These are phyloP conservation scores for Monosporascus sp. DNA, from an alignment of 2,329 filamentous ascomycete genomes.

Conservation along the genomic window DNA sequence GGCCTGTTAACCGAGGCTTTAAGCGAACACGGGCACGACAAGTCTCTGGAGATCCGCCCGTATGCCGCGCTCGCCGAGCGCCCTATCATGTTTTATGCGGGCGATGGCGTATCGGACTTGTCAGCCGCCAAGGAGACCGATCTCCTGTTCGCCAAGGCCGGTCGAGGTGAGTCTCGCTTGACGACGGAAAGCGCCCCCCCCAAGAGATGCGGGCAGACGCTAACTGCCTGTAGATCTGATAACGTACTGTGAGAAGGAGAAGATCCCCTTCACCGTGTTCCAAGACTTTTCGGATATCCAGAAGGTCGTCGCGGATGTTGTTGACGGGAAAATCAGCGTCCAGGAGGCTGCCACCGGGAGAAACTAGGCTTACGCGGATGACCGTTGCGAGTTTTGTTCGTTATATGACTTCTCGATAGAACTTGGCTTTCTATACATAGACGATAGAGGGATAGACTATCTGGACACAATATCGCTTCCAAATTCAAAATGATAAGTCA, in stretches of 20 bases:
- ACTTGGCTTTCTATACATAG: neutral
- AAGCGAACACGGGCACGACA: slow-evolving; percentile 84
- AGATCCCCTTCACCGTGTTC: slow-evolving; percentile 84
- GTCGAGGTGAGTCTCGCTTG: slow-evolving; percentile 57
- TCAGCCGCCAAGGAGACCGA: slow-evolving; percentile 91
- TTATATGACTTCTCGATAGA: neutral
- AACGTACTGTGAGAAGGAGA: slow-evolving; percentile 76
- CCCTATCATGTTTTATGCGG: slow-evolving; percentile 88
- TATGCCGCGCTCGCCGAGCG: slow-evolving; percentile 73
- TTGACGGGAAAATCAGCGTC: slow-evolving; percentile 64
- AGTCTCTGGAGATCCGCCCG: slow-evolving; percentile 83
- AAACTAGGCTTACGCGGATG: slow-evolving; percentile 6
- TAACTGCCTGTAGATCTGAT: slow-evolving; percentile 63
- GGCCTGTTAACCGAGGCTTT: too few relatives aligned
- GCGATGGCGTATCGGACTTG: slow-evolving; percentile 88
- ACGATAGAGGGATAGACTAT: neutral
- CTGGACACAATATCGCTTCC: too few relatives aligned
- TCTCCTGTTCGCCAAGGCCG: slow-evolving; percentile 87
- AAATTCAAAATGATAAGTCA: too few relatives aligned
- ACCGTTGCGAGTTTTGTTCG: too few relatives aligned
- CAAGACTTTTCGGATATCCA: slow-evolving; percentile 78
- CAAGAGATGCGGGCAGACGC: slow-evolving; percentile 3
- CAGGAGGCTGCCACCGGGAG: slow-evolving; percentile 59
- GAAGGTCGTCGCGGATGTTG: slow-evolving; percentile 69
- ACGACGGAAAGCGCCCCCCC: neutral